Base-by-base conservation (phyloP, 2,329 filamentous ascomycete genomes). In the Aaosphaeria arxii region DNA sequence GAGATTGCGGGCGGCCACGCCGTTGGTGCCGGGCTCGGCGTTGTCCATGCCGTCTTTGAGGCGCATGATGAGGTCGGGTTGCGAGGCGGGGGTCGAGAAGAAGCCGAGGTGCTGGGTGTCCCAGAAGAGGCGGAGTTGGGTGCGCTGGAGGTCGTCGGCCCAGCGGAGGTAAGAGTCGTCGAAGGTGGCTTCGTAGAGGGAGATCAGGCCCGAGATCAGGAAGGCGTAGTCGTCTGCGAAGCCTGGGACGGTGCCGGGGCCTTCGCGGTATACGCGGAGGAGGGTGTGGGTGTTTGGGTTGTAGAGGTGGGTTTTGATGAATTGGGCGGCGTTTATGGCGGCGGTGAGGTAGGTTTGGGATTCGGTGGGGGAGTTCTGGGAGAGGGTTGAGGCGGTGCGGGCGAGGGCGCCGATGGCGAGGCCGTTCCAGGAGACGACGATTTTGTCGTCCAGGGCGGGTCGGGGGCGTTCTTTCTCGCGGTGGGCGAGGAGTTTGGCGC, bases 141-240 rank as follows among this genome's bases (percentile, higher is more conserved):
- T 75, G 83, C 86, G 77, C 72, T 97, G 92, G 11, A 99, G 74
- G 24, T 81, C 78, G 60, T 92, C 86, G 0, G 92, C 92, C 77
- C 92, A 95, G 51, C 86, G 75, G 4, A 96, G 76, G 73, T 88
- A 89, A 40, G 74, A 73, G 55, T 87, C 84, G 48, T 96, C 85
- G 52, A 87, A 86, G 0, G 89, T 96, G 1, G 86, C 82, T 66
- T 92, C 86, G 64, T 95, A 95, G 30, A 97, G 80, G 57, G 91
- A 86, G 48, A 97, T 75, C 1, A 96, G 76, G 0, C 91, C 92
- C 43, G 86, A 83, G 43, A 91, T 88, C 38, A 97, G 69, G 68
- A 92, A 96, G 3, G 92, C 90, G 64, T 97, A 97, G 72, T 99
- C 94, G 59, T 97, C 94, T 1, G 92, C 89, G 69, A 97, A 95